A percentile compares a stretch with the other conserved stretches of the same genome.
phyloP scores from a whole-genome alignment of 495 filamentous ascomycete genomes.

The Hyaloscypha hepaticicola region DNA sequence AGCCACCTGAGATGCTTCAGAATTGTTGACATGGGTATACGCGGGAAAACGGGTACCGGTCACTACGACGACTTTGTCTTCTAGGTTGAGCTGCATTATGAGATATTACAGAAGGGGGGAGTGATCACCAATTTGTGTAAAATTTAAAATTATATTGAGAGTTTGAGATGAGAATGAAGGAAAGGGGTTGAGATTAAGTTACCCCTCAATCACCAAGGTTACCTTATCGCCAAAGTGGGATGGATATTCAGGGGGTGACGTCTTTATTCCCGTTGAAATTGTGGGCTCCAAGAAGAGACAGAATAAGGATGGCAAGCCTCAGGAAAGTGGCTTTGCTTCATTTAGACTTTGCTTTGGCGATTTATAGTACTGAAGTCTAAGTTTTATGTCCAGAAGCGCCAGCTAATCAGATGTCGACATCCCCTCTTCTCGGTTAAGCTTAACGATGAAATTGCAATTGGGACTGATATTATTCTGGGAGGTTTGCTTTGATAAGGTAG shows the following conservation, averaged over 20 bases:
- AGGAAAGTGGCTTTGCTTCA: no score
- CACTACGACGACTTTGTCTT: constrained; percentile 2
- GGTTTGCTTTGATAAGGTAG: no score
- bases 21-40: not conserved
- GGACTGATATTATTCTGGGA: no score
- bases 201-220: not conserved
- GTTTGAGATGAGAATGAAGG: not conserved
- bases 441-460: no score
- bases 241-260: not conserved
- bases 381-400: no score
- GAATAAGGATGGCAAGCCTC: no score
- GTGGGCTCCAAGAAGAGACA: no score
- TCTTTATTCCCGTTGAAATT: no score
- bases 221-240: not conserved
- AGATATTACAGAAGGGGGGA: not conserved
- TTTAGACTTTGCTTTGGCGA: no score
- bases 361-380: no score
- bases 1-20: constrained; percentile 6
- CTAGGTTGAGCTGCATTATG: constrained; percentile 10
- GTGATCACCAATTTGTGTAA: not conserved
- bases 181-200: not conserved
- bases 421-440: no score
- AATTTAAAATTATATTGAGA: not conserved
- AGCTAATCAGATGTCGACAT: no score
- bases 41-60: not conserved